phyloP scores from a whole-genome alignment of 2,329 filamentous ascomycete species.

The Ceratocystis colombiana region DNA sequence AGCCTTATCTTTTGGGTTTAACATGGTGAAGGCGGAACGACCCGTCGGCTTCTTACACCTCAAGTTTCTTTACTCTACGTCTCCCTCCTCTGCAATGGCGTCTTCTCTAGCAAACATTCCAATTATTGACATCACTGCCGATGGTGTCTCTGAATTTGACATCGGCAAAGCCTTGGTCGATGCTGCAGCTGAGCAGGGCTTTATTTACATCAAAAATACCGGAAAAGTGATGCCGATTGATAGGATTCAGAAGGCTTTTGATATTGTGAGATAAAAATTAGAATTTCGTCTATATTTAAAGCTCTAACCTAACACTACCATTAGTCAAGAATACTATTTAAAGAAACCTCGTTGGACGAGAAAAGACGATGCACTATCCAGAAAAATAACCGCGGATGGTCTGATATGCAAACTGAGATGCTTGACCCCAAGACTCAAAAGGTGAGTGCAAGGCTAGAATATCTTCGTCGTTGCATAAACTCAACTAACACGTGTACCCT shows the following conservation, averaged over 20 bases:
- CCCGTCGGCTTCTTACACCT: neutral
- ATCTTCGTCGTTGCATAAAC: conserved; percentile 14
- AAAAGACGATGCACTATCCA: conserved; percentile 67
- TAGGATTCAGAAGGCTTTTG: conserved; percentile 62
- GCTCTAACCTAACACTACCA: neutral
- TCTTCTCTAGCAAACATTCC: conserved; percentile 49
- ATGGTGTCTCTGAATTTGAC: conserved; percentile 42
- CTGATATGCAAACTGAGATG: conserved; percentile 76
- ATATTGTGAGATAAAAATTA: conserved; percentile 46
- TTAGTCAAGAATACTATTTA: conserved; percentile 39
- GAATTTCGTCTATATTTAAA: too few relatives aligned
- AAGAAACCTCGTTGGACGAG: conserved; percentile 50
- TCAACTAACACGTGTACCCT: neutral
- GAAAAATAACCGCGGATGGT: conserved; percentile 79
- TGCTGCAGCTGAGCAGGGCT: conserved; percentile 74
- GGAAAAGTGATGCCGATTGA: conserved; percentile 56
- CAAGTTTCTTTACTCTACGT: neutral
- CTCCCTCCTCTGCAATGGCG: conserved; percentile 16
- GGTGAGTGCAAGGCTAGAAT: conserved; percentile 37
- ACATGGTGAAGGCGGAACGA: neutral
- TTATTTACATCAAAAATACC: conserved; percentile 76
- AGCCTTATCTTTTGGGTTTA: neutral
- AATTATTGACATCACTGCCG: conserved; percentile 66
- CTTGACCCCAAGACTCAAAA: conserved; percentile 75
- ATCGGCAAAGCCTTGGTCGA: conserved; percentile 62